Evolutionary conservation across 176 grass and related monocot genomes (phyloP).

Genomic region (Sorghum bicolor): DNA sequence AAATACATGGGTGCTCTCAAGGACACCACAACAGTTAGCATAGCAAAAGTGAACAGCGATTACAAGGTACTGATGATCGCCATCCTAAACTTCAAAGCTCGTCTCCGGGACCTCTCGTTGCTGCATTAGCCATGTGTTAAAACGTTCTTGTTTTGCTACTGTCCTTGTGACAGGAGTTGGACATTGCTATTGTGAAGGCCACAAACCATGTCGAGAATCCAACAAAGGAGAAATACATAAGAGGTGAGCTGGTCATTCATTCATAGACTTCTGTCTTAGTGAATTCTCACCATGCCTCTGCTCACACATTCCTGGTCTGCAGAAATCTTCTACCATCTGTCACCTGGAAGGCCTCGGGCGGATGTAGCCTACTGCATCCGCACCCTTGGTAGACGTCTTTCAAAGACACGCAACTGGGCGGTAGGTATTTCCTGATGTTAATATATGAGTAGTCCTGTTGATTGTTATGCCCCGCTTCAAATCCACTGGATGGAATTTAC

Average conservation of each 20-base stretch:
- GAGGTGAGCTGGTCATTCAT: conserved; percentile 30
- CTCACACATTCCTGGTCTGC: conserved; percentile 7
- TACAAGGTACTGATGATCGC: conserved; percentile 61
- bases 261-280: background rate
- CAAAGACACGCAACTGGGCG: conserved; percentile 96
- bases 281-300: background rate
- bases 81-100: background rate
- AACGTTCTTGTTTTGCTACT: background rate
- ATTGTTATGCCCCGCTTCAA: background rate
- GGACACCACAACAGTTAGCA: conserved; percentile 83
- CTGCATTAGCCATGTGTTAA: background rate
- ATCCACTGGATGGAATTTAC: background rate
- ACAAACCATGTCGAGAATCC: conserved; percentile 81
- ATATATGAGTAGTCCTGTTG: background rate
- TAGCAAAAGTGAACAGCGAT: conserved; percentile 97
- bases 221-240: conserved; percentile 88
- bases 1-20: conserved; percentile 92
- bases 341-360: conserved; percentile 72
- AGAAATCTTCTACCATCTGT: conserved; percentile 86
- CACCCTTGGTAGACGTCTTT: conserved; percentile 84
- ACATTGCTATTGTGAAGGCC: conserved; percentile 92
- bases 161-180: conserved; percentile 57
- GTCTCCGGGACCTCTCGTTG: background rate
- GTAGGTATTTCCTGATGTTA: conserved; percentile 35
- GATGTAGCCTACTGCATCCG: conserved; percentile 98